Percentiles rank a stretch among this genome's conserved stretches.
phyloP scores from a whole-genome alignment of 2,329 filamentous ascomycete species.

The Fusarium albidum region DNA sequence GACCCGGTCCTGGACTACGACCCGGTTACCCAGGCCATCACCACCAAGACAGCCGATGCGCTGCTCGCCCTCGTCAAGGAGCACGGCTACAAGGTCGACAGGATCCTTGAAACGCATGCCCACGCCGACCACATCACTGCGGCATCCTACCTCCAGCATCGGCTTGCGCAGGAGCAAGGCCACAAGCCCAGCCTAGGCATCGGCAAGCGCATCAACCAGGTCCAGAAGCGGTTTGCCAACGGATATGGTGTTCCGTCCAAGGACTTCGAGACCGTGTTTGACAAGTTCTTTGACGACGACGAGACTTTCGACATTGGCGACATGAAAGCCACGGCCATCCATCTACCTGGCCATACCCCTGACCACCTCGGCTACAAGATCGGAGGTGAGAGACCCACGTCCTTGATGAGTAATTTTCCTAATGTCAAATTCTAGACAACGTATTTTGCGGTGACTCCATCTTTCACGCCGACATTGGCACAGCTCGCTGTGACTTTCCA shows the following conservation, averaged over 20 bases:
- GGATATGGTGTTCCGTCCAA: conserved; percentile 54
- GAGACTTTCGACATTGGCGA: conserved; percentile 60
- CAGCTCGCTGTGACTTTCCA: conserved; percentile 63
- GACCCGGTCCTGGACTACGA: conserved; percentile 70
- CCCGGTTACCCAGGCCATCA: conserved; percentile 49
- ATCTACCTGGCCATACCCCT: conserved; percentile 68
- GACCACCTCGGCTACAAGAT: conserved; percentile 68
- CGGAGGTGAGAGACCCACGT: conserved; percentile 45
- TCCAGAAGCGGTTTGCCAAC: conserved; percentile 59
- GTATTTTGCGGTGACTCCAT: conserved; percentile 63
- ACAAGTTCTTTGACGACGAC: conserved; percentile 61
- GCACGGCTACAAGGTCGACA: conserved; percentile 56
- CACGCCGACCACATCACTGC: conserved; percentile 70
- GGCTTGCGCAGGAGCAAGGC: conserved; percentile 47
- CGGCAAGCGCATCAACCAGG: conserved; percentile 59
- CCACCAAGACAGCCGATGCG: conserved; percentile 60
- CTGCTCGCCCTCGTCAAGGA: conserved; percentile 55
- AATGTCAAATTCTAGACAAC: conserved; percentile 49
- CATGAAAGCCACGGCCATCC: conserved; percentile 55
- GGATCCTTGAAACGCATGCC: conserved; percentile 69
- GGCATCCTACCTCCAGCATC: conserved; percentile 62
- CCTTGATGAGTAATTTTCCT: no score
- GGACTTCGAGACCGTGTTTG: conserved; percentile 59
- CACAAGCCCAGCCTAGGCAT: conserved; percentile 58
- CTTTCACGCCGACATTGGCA: conserved; percentile 61